A percentile compares a stretch with the other conserved stretches of the same genome.
phyloP scores from a whole-genome alignment of 1,139 yeast species.

The Nakaseomyces nivariensis region DNA sequence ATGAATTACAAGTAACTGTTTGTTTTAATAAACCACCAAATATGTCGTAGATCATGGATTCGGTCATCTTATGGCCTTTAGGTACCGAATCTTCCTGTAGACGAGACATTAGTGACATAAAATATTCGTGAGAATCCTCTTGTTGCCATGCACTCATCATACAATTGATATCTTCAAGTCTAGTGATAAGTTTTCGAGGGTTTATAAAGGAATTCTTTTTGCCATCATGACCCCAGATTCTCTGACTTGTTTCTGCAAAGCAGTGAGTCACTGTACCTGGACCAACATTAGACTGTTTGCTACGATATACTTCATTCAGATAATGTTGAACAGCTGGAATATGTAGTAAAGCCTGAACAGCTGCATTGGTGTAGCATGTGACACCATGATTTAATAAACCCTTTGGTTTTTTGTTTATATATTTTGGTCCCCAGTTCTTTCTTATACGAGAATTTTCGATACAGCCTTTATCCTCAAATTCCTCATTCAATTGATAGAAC shows the following conservation, averaged over 20 bases:
- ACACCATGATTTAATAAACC: conserved; percentile 90
- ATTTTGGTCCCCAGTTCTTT: conserved; percentile 51
- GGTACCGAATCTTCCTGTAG: conserved; percentile 91
- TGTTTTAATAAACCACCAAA: conserved; percentile 89
- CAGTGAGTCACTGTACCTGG: conserved; percentile 58
- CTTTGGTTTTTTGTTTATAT: conserved; percentile 43
- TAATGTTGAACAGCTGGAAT: conserved; percentile 87
- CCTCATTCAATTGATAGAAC: conserved; percentile 45
- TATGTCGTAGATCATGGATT: conserved; percentile 78
- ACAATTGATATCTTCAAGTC: conserved; percentile 79
- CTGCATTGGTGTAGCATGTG: conserved; percentile 93
- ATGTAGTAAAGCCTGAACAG: conserved; percentile 82
- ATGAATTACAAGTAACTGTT: conserved; percentile 68
- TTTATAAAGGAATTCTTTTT: conserved; percentile 40
- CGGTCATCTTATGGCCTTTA: conserved; percentile 68
- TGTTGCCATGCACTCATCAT: conserved; percentile 98
- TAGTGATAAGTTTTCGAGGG: conserved; percentile 62
- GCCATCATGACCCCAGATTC: conserved; percentile 46
- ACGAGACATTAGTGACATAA: conserved; percentile 79
- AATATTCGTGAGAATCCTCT: conserved; percentile 95
- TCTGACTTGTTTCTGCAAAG: conserved; percentile 59
- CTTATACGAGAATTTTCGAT: conserved; percentile 43
- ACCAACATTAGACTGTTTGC: conserved; percentile 40
- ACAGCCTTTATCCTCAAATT: conserved; percentile 46
- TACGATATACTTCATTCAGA: conserved; percentile 50